Base-by-base conservation (phyloP, 2,329 filamentous ascomycete genomes). In the Lachnellula hyalina region DNA sequence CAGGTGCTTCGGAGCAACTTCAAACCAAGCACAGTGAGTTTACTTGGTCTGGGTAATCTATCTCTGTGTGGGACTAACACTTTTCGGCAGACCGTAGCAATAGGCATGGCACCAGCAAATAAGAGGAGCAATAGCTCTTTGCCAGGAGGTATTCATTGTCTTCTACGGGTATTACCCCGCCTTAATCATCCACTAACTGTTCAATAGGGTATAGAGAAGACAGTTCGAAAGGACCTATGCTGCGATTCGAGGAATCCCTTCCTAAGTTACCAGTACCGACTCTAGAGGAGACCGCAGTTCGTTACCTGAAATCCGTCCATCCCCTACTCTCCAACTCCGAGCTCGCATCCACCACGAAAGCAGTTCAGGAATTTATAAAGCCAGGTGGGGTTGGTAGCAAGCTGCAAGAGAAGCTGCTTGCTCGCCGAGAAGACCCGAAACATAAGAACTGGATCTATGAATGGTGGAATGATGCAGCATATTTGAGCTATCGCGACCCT, bases 381-480 rank as follows among this genome's bases (percentile, higher is more conserved):
- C 90, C 93, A n/a, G 90, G 90, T 54, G 90, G 91, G 40, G 78
- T 86, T 50, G 94, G 93, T 58, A 81, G 86, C 71, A 83, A 84
- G 67, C 84, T 99, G 44, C 94, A 99, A 76, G 87, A 96, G 70
- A 89, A 93, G 72, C 79, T 99, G 61, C 67, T 93, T 50, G 90
- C 88, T 55, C 84, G 85, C 60, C 83, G 89, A 59, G 87, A 90
- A 64, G 84, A 96, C 63, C 86, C 92, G 49, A 86, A 88, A 59
- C 76, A 82, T 70, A 90, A 88, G 76, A 99, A 97, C 75, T 99
- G 94, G 94, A 80, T 99, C 54, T 85, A 87, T 65, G 93, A 99
- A 65, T 99, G 94, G 94, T 99, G 94, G 94, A 97, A 99, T 72
- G 84, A 96, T 51, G 84, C 85, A 4, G 94, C 94, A 55, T 99